phyloP scores from a whole-genome alignment of 306 rosid species.

The Canavalia ensiformis region DNA sequence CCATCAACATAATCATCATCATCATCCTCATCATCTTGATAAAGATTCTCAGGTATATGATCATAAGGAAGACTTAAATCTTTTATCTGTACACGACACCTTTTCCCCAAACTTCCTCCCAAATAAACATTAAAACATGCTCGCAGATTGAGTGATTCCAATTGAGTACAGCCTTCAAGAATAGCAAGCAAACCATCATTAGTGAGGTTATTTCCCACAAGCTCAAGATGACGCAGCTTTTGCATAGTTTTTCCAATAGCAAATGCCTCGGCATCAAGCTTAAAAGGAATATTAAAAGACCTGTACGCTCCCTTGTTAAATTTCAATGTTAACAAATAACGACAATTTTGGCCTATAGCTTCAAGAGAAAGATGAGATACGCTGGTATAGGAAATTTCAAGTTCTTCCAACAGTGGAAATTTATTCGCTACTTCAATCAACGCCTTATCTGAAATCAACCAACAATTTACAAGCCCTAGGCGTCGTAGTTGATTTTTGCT shows the following conservation, averaged over 20 bases:
- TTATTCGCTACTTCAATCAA: conserved; percentile 41
- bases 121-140: too few species aligned
- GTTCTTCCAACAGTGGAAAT: conserved; percentile 58
- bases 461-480: conserved; percentile 42
- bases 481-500: conserved; percentile 45
- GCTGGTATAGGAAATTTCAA: conserved; percentile 29
- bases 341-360: conserved; percentile 56
- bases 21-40: too few species aligned
- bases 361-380: conserved; percentile 35
- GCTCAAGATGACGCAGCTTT: conserved; percentile 46
- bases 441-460: conserved; percentile 30
- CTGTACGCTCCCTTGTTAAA: background rate
- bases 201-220: conserved; percentile 50
- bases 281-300: too few species aligned
- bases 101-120: too few species aligned
- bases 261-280: conserved; percentile 36
- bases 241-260: conserved; percentile 50
- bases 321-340: conserved; percentile 48
- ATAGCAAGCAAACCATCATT: conserved; percentile 54
- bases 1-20: too few species aligned
- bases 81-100: too few species aligned
- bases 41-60: too few species aligned
- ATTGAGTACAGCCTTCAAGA: too few species aligned
- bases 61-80: too few species aligned
- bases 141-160: too few species aligned